Evolutionary conservation across 2,329 filamentous ascomycete species (phyloP), one percentile per base, ranked within the genome.

Genomic region (Diaporthe amygdali): DNA sequence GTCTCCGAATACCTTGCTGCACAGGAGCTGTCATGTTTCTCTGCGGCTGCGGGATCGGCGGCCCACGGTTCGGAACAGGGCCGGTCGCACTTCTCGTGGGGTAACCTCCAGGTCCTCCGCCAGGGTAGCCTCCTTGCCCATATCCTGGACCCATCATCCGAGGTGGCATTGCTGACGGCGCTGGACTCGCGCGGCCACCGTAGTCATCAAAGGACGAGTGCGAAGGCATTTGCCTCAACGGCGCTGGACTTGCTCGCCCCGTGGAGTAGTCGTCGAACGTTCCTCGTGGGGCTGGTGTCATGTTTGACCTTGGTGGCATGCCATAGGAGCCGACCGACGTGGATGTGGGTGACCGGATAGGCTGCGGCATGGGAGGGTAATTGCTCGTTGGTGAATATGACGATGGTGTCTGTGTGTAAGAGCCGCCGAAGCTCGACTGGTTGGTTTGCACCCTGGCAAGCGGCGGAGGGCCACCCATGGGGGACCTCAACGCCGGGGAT

Each of bases 1-100:
- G 68, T 15, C 47, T 54, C 49, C 51, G 61, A 22, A 68, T 68
- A 46, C 51, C 66, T 7, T 51, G 39, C 32, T 68, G 66, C 32
- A 77, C 69, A 0, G 80, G 80, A 1, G 79, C 78, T 12, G 80
- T 81, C 80, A 81, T 81, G 71, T 78, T 79, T 30, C 80, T 75
- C 69, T 78, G 77, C 1, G 79, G 80, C 32, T 74, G 76, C 14
- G 72, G 71, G 4, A 72, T 70, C 3, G 69, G 74, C 1, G 75
- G 76, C 7, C 75, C 73, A 2, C 74, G 74, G 34, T 54, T 55
- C 10, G 76, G 75, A 64, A 80, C 51, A 0, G 79, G 78, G 44
- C 75, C 75, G 0, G 80, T 81, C 17, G 76, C 76, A 59, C 78
- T 80, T n/a, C 77, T 74, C 68, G 71, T 70, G 0, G 76, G 76